Evolutionary conservation across 2,329 filamentous ascomycete species (phyloP).

Genomic region (Claviceps digitariae): DNA sequence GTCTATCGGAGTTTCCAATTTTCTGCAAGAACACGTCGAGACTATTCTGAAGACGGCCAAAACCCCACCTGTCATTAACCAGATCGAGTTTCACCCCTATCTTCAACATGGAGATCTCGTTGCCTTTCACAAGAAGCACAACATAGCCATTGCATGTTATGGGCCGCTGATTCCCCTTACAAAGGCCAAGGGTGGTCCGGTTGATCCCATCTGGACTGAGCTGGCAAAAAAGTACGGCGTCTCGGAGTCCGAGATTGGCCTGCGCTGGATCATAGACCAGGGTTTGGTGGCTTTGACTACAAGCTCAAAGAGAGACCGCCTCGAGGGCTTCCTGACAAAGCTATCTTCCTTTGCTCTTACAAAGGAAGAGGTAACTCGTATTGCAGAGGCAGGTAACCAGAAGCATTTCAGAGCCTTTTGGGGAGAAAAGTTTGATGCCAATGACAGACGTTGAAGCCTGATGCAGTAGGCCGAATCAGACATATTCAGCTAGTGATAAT

Average conservation of each 20-base stretch:
- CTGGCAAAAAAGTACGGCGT: slow-evolving; percentile 47
- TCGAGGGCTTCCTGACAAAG: slow-evolving; percentile 40
- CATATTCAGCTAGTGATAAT: background rate
- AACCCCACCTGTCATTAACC: slow-evolving; percentile 56
- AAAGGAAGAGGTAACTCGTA: slow-evolving; percentile 41
- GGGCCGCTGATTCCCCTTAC: slow-evolving; percentile 38
- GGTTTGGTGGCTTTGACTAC: slow-evolving; percentile 47
- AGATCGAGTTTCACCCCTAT: slow-evolving; percentile 72
- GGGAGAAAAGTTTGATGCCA: slow-evolving; percentile 34
- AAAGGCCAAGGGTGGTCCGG: slow-evolving; percentile 34
- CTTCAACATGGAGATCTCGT: slow-evolving; percentile 50
- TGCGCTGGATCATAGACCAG: slow-evolving; percentile 49
- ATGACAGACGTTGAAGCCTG: slow-evolving; percentile 28
- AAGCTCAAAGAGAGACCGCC: slow-evolving; percentile 41
- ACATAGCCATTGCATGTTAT: slow-evolving; percentile 44
- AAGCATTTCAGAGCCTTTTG: slow-evolving; percentile 52
- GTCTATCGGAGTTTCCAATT: slow-evolving; percentile 71
- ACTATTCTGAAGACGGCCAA: slow-evolving; percentile 43
- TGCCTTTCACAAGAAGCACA: slow-evolving; percentile 40
- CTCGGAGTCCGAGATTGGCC: slow-evolving; percentile 38
- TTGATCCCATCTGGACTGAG: slow-evolving; percentile 35
- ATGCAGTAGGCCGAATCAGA: background rate
- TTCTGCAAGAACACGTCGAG: slow-evolving; percentile 42
- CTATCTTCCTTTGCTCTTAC: slow-evolving; percentile 44
- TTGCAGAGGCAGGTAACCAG: slow-evolving; percentile 39